phyloP scores from a whole-genome alignment of 202 grass and related monocot species.

The Panicum virgatum region DNA sequence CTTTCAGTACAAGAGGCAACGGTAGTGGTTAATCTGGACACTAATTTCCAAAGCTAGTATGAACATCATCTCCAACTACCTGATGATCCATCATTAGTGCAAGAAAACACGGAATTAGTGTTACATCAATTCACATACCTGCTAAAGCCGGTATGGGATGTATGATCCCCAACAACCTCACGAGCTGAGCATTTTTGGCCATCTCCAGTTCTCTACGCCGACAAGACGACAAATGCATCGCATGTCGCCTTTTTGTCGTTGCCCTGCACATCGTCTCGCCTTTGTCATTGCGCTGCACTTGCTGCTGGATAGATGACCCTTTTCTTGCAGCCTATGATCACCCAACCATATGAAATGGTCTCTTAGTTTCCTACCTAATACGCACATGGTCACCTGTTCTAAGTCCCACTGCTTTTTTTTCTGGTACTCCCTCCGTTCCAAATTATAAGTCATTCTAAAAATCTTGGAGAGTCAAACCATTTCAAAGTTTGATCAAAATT shows the following conservation, averaged over 20 bases:
- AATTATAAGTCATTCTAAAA: too few species aligned
- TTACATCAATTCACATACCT: slow-evolving; percentile 20
- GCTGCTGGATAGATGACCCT: background rate
- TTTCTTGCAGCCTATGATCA: slow-evolving; percentile 25
- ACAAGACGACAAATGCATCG: slow-evolving; percentile 22
- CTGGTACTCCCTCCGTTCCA: too few species aligned
- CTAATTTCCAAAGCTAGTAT: background rate
- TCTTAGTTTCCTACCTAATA: slow-evolving; percentile 50
- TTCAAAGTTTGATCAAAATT: too few species aligned
- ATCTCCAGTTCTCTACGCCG: background rate
- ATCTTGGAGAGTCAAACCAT: too few species aligned
- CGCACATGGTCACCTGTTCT: slow-evolving; percentile 31
- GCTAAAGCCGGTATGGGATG: slow-evolving; percentile 38
- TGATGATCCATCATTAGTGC: background rate
- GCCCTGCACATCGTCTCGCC: background rate
- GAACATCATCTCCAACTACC: background rate
- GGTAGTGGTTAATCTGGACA: background rate
- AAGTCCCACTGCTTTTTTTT: slow-evolving; percentile 17
- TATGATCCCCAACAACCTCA: slow-evolving; percentile 20
- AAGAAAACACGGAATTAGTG: slow-evolving; percentile 6
- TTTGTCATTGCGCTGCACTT: slow-evolving; percentile 12
- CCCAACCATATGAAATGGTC: slow-evolving; percentile 33
- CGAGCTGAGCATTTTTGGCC: slow-evolving; percentile 17
- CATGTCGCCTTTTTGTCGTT: background rate
- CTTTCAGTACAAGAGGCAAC: background rate